Conservation (phyloP, 371 early-diverging fungal species). For the Batrachochytrium dendrobatidis region DNA sequence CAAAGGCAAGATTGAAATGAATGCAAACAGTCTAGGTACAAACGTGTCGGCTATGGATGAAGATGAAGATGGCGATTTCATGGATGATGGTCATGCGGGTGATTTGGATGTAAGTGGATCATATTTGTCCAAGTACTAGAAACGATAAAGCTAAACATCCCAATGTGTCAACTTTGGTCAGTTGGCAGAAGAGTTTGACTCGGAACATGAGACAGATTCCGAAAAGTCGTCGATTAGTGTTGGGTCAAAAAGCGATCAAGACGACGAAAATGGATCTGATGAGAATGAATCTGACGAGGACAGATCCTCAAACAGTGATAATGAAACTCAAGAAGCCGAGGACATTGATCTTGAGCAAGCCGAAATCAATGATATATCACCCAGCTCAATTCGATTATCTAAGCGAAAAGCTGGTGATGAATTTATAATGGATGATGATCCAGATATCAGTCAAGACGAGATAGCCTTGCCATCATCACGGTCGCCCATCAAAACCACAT, state of each 20-base stretch:
- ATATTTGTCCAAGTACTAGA: too few relatives aligned
- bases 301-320: constrained; percentile 24
- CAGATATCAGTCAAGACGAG: background rate
- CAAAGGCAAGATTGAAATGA: background rate
- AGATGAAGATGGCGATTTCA: constrained; percentile 8
- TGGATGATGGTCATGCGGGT: background rate
- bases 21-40: background rate
- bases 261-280: constrained; percentile 2
- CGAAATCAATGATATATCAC: constrained; percentile 9
- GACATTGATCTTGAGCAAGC: constrained; percentile 32
- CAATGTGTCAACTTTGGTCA: constrained; percentile 3
- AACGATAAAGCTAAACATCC: too few relatives aligned
- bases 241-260: too few relatives aligned
- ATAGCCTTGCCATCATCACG: background rate
- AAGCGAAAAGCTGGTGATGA: background rate
- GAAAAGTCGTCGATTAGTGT: background rate
- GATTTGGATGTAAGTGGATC: constrained; percentile 9
- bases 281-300: constrained; percentile 12
- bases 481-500: background rate
- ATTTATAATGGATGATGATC: background rate
- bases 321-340: constrained; percentile 26
- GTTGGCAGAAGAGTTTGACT: constrained; percentile 22
- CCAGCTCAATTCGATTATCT: background rate
- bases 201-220: constrained; percentile 19
- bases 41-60: background rate